Percentiles rank a stretch among this genome's conserved stretches.
These are phyloP conservation scores for Carex pumila DNA, from an alignment of 176 grass and related monocot genomes.

Conservation along the genomic window DNA sequence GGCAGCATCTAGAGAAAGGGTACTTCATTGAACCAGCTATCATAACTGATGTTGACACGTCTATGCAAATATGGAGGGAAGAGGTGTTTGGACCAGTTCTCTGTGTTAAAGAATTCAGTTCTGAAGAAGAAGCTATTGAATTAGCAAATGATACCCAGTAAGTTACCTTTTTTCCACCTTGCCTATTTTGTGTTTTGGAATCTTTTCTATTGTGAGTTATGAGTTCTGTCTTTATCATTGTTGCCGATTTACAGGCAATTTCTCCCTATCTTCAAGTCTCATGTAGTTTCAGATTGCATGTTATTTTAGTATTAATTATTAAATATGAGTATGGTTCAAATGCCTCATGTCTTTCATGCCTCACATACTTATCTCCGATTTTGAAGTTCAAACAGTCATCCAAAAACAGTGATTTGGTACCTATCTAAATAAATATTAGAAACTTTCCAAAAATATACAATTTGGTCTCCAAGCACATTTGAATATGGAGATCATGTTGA, in stretches of 20 bases:
- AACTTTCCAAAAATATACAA: too few species aligned
- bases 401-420: too few species aligned
- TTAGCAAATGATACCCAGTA: constrained; percentile 90
- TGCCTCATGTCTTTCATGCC: too few species aligned
- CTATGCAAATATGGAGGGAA: constrained; percentile 99
- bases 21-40: constrained; percentile 88
- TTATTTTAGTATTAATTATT: background rate
- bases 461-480: too few species aligned
- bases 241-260: background rate
- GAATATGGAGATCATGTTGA: too few species aligned
- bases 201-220: background rate
- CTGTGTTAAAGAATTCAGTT: constrained; percentile 78
- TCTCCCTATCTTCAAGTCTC: background rate
- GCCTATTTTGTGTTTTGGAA: background rate
- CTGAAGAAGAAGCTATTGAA: constrained; percentile 94
- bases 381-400: too few species aligned
- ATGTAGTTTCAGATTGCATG: background rate
- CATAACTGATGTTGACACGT: constrained; percentile 72
- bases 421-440: too few species aligned
- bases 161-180: constrained; percentile 15
- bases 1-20: constrained; percentile 85
- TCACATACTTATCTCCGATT: too few species aligned
- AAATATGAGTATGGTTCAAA: background rate
- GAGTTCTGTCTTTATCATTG: background rate
- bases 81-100: constrained; percentile 92